Evolutionary conservation across 2,329 filamentous ascomycete genomes (phyloP).

Genomic region (Paecilomyces fulvus): DNA sequence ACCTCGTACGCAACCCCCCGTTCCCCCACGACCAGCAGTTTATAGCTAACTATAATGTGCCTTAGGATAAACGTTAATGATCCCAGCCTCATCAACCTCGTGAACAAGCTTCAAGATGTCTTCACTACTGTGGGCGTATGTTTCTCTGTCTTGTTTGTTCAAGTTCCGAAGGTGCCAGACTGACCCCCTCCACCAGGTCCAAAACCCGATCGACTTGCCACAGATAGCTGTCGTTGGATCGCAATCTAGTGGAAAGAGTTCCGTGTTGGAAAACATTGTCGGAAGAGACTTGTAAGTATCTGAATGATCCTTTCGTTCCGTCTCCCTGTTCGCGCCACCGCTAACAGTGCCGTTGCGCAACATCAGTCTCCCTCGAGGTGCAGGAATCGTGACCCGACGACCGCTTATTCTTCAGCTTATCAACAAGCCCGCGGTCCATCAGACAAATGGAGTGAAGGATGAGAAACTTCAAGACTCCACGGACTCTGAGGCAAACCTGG

Average conservation of each 20-base stretch:
- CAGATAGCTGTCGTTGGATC: constrained; percentile 98
- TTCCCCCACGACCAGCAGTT: constrained; percentile 15
- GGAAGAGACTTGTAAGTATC: constrained; percentile 88
- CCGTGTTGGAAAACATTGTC: constrained; percentile 96
- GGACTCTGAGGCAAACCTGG: constrained; percentile 81
- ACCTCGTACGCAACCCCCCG: constrained; percentile 34
- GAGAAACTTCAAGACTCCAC: constrained; percentile 56
- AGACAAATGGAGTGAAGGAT: constrained; percentile 62
- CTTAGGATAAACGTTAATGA: constrained; percentile 64
- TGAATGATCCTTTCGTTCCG: not conserved
- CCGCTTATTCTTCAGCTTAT: constrained; percentile 96
- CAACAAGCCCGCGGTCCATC: constrained; percentile 64
- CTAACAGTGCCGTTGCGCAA: constrained; percentile 15
- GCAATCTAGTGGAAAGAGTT: constrained; percentile 99
- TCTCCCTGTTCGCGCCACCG: constrained; percentile 9
- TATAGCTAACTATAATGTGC: constrained; percentile 14
- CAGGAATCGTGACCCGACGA: constrained; percentile 92
- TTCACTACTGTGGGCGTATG: constrained; percentile 88
- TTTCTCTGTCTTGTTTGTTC: constrained; percentile 14
- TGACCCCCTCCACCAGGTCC: constrained; percentile 52
- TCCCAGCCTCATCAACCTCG: constrained; percentile 65
- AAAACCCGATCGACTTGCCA: constrained; percentile 97
- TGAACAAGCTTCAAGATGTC: constrained; percentile 99
- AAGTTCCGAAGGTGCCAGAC: constrained; percentile 7
- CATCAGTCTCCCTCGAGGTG: constrained; percentile 81